These are phyloP conservation scores for Paramecium sexaurelia DNA, from an alignment of 73 alveolate genomes.

Conservation along the genomic window DNA sequence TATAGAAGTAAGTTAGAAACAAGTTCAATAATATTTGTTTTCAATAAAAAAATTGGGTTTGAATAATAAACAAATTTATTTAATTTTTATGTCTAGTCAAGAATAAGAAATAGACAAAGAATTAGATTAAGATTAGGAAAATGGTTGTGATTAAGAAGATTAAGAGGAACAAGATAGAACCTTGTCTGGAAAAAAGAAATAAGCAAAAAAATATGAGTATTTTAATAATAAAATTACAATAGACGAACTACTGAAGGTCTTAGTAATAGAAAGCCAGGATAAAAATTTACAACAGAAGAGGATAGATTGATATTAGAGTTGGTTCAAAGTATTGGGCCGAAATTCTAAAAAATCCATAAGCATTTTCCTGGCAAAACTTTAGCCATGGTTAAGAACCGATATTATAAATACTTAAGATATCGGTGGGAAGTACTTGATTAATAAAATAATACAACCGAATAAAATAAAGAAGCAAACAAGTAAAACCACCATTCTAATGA, in stretches of 20 bases:
- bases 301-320: conserved; percentile 32
- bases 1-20: neutral
- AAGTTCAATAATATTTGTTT: neutral
- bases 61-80: neutral
- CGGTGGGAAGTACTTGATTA: conserved; percentile 53
- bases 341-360: conserved; percentile 45
- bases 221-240: neutral
- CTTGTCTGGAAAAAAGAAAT: neutral
- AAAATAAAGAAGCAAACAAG: neutral
- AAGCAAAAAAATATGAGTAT: conserved; percentile 5
- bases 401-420: conserved; percentile 38
- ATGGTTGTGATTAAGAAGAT: neutral
- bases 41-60: neutral
- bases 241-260: conserved; percentile 15
- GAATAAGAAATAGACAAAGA: conserved; percentile 31
- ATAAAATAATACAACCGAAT: conserved; percentile 19
- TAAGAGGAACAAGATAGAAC: conserved; percentile 28
- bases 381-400: conserved; percentile 59
- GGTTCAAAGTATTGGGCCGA: conserved; percentile 43
- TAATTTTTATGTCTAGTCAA: conserved; percentile 25
- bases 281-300: conserved; percentile 56
- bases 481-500: neutral
- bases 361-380: conserved; percentile 53
- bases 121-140: neutral
- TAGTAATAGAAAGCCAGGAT: conserved; percentile 49